Evolutionary conservation across 2,329 filamentous ascomycete species (phyloP), one percentile per base, ranked within the genome.

Genomic region (Penicillium brasilianum): DNA sequence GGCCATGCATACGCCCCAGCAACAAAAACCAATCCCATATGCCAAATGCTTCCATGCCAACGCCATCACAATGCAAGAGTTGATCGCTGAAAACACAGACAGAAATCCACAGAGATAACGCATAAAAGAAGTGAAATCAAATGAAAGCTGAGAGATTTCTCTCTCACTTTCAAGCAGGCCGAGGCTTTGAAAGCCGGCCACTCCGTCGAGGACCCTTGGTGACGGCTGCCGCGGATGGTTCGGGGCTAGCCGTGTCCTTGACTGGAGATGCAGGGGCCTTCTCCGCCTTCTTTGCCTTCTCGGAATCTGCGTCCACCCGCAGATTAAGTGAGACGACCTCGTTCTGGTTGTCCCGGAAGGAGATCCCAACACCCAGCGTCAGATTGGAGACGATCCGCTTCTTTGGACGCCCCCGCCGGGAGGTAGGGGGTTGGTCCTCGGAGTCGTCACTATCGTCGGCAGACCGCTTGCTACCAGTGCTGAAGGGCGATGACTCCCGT

Each of bases 391-490:
- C 63, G 3, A 76, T 72, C 2, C 74, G 73, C 41, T 71, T 69
- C 54, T 73, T 77, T 22, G 60, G 63, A 41, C 73, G 68, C 8
- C 49, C 66, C 18, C 72, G 73, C 32, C 74, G 70, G 13, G 66
- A 62, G 13, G 72, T 68, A 4, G 72, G 69, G 8, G 69, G 73
- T 43, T 69, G 67, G 10, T 71, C 71, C n/a, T 79, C 77, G 6
- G 76, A 77, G 30, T 74, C 69, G 16, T 76, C 77, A 39, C 73
- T 77, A 36, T 75, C 74, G 51, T 78, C 75, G 6, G 77, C 76
- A 4, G 76, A 78, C 22, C 77, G 76, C 60, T 80, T 79, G 65
- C 77, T 79, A 10, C 75, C 75, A 0, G 74, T 77, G 58, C 77
- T 79, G 57, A 76, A 76, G 8, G 76, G 77, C 6, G 77, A 80